Percentiles rank a stretch among this genome's conserved stretches.
Evolutionary conservation across 1,139 yeast genomes (phyloP).

Genomic region (Nakaseomyces uthaithaninus): DNA sequence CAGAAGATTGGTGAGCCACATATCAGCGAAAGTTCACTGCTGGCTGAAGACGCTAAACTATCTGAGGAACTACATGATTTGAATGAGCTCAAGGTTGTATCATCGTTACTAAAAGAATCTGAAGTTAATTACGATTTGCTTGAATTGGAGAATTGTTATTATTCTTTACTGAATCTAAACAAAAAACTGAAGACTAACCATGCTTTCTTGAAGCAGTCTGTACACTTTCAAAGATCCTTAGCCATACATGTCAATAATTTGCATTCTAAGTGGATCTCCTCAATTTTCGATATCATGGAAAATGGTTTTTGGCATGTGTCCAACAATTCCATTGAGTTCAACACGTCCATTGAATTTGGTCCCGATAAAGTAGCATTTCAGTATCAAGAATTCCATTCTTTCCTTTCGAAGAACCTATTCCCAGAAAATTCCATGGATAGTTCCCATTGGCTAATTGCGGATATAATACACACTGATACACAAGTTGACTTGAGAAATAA

Average conservation of each 20-base stretch:
- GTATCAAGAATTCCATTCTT: slow-evolving; percentile 17
- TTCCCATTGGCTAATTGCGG: slow-evolving; percentile 23
- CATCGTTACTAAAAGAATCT: slow-evolving; percentile 23
- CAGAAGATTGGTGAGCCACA: not conserved
- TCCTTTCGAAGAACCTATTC: slow-evolving; percentile 15
- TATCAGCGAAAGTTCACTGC: not conserved
- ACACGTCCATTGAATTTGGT: slow-evolving; percentile 10
- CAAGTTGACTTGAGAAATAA: slow-evolving; percentile 19
- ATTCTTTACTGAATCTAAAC: slow-evolving; percentile 23
- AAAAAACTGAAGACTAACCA: slow-evolving; percentile 19
- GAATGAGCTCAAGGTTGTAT: slow-evolving; percentile 16
- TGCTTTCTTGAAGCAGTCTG: slow-evolving; percentile 17
- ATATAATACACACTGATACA: slow-evolving; percentile 19
- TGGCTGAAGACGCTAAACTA: slow-evolving; percentile 10
- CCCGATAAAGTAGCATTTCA: slow-evolving; percentile 14
- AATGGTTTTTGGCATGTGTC: slow-evolving; percentile 21
- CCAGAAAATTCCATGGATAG: slow-evolving; percentile 18
- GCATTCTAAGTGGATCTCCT: slow-evolving; percentile 20
- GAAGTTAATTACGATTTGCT: slow-evolving; percentile 22
- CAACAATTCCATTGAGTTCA: slow-evolving; percentile 16
- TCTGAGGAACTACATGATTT: slow-evolving; percentile 20
- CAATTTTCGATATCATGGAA: slow-evolving; percentile 16
- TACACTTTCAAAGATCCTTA: slow-evolving; percentile 27
- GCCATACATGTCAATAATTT: slow-evolving; percentile 22
- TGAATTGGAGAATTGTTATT: slow-evolving; percentile 29